Conservation (phyloP, 305 asterid genomes). For the Caryopteris hybrid region DNA sequence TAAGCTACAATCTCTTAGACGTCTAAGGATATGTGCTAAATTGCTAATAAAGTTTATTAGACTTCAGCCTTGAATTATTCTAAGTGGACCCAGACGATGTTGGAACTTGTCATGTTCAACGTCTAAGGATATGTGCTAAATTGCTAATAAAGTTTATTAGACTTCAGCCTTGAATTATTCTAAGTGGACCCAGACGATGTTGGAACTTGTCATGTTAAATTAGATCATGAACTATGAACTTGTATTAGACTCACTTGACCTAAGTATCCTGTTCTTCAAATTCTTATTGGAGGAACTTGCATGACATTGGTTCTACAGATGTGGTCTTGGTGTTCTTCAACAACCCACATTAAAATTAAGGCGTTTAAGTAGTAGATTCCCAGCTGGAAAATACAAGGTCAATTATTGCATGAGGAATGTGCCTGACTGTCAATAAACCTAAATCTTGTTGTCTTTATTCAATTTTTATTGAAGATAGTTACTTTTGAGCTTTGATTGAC, state of each 20-base stretch:
- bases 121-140: not conserved
- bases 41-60: slow-evolving; percentile 16
- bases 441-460: not conserved
- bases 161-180: slow-evolving; percentile 6
- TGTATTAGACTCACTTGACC: not conserved
- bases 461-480: not conserved
- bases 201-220: not conserved
- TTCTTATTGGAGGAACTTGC: slow-evolving; percentile 13
- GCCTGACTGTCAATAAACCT: not conserved
- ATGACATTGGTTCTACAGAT: not conserved
- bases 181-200: not conserved
- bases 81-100: not conserved
- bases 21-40: not conserved
- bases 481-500: not conserved
- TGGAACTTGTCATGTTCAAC: too few species aligned
- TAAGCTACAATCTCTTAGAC: slow-evolving; percentile 3
- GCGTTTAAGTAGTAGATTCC: slow-evolving; percentile 4
- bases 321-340: not conserved
- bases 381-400: slow-evolving; percentile 8
- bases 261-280: too few species aligned
- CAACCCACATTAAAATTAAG: not conserved
- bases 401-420: slow-evolving; percentile 8
- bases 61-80: slow-evolving; percentile 6
- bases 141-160: slow-evolving; percentile 16
- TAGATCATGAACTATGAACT: not conserved